phyloP scores from a whole-genome alignment of 1,284 basidiomycete genomes.

The Lentinula novae-zelandiae region DNA sequence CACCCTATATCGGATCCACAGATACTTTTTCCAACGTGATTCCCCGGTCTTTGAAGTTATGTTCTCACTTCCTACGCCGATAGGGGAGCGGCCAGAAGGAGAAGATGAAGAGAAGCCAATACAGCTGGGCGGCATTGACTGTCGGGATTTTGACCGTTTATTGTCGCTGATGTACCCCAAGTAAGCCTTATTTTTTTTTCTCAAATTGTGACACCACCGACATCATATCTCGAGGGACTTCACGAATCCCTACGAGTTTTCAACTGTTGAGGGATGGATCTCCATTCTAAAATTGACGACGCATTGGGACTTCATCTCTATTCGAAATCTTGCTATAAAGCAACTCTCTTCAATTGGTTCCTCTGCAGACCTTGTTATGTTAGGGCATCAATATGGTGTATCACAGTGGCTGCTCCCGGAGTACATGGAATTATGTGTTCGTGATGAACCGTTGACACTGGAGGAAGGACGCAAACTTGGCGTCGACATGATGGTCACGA shows the following conservation, averaged over 20 bases:
- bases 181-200: slow-evolving; percentile 1
- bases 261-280: slow-evolving; percentile 30
- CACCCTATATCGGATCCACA: slow-evolving; percentile 20
- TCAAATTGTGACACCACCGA: neutral
- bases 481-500: slow-evolving; percentile 8
- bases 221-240: neutral
- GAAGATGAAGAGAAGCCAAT: slow-evolving; percentile 22
- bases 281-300: slow-evolving; percentile 27
- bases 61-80: slow-evolving; percentile 21
- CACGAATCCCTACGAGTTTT: slow-evolving; percentile 6
- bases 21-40: slow-evolving; percentile 22
- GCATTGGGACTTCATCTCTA: slow-evolving; percentile 22
- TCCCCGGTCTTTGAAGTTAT: slow-evolving; percentile 22
- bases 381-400: slow-evolving; percentile 22
- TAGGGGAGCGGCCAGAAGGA: slow-evolving; percentile 20
- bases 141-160: slow-evolving; percentile 17
- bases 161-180: slow-evolving; percentile 15
- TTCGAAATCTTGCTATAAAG: slow-evolving; percentile 23
- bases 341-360: slow-evolving; percentile 17
- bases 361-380: slow-evolving; percentile 22
- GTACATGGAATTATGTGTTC: slow-evolving; percentile 20
- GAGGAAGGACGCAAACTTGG: slow-evolving; percentile 14
- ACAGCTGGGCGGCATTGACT: slow-evolving; percentile 18
- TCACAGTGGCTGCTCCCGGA: slow-evolving; percentile 24
- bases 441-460: slow-evolving; percentile 18